phyloP scores from a whole-genome alignment of 257 asterid species.

The Solanum habrochaites region DNA sequence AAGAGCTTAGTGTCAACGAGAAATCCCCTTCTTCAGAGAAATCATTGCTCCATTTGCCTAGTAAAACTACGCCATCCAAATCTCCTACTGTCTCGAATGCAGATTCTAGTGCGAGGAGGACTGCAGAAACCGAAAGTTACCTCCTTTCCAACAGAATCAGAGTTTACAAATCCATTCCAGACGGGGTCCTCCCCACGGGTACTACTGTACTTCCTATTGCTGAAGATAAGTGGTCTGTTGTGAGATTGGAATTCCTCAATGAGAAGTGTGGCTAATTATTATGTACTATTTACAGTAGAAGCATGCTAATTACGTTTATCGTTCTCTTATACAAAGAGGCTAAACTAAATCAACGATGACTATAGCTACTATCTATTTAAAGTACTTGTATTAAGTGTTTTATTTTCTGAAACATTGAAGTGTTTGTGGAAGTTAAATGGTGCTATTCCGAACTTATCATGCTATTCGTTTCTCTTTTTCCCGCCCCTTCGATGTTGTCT shows the following conservation, averaged over 20 bases:
- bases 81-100: background rate
- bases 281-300: background rate
- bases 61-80: background rate
- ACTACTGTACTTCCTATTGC: conserved; percentile 29
- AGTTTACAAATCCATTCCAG: conserved; percentile 32
- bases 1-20: background rate
- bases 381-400: background rate
- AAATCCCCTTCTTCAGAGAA: background rate
- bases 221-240: conserved; percentile 28
- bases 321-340: background rate
- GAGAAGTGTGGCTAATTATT: background rate
- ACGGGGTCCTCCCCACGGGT: conserved; percentile 15
- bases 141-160: conserved; percentile 21
- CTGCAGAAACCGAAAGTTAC: conserved; percentile 13
- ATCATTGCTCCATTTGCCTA: background rate
- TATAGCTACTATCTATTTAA: background rate
- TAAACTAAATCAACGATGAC: background rate
- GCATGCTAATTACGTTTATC: background rate
- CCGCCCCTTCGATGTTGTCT: background rate
- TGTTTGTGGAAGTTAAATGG: background rate
- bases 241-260: conserved; percentile 25
- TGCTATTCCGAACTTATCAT: background rate
- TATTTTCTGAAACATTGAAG: background rate
- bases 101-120: background rate
- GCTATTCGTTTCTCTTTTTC: background rate